Conservation (phyloP, 345 rosid genomes). For the Syzygium grande region DNA sequence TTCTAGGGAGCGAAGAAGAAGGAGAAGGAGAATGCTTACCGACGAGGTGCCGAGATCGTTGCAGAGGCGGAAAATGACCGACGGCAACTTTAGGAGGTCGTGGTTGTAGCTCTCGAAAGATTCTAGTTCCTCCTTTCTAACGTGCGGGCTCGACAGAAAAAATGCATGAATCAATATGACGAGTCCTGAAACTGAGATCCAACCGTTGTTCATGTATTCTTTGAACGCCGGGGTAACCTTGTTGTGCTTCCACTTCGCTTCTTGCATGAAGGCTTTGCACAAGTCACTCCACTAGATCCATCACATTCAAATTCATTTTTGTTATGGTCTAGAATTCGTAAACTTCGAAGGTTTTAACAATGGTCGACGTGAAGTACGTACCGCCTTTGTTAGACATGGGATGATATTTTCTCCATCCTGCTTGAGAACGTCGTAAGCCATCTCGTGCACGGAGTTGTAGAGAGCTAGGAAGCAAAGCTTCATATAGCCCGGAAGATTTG, state of each 20-base stretch:
- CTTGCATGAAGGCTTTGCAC: constrained; percentile 26
- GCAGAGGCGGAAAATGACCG: constrained; percentile 23
- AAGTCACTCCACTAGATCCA: constrained; percentile 34
- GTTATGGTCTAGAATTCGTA: neutral
- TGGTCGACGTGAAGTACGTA: neutral
- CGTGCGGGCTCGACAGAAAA: neutral
- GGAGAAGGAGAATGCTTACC: constrained; percentile 1
- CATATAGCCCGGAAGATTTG: constrained; percentile 29
- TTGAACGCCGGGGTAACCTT: constrained; percentile 15
- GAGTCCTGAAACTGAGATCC: constrained; percentile 20
- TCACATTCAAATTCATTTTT: neutral
- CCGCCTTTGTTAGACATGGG: constrained; percentile 22
- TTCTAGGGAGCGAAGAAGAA: neutral
- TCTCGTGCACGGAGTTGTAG: constrained; percentile 27
- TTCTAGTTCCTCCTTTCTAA: constrained; percentile 6
- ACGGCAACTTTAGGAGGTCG: constrained; percentile 16
- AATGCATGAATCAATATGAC: constrained; percentile 15
- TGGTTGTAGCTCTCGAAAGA: constrained; percentile 5
- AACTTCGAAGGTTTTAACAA: neutral
- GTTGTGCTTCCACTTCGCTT: constrained; percentile 25
- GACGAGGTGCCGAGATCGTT: constrained; percentile 34
- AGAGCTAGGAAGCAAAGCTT: constrained; percentile 32
- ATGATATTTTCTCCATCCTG: constrained; percentile 11
- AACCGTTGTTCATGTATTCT: constrained; percentile 32
- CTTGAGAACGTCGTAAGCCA: constrained; percentile 28